Conservation (phyloP, 176 grass and related monocot genomes). For the Otatea glauca region DNA sequence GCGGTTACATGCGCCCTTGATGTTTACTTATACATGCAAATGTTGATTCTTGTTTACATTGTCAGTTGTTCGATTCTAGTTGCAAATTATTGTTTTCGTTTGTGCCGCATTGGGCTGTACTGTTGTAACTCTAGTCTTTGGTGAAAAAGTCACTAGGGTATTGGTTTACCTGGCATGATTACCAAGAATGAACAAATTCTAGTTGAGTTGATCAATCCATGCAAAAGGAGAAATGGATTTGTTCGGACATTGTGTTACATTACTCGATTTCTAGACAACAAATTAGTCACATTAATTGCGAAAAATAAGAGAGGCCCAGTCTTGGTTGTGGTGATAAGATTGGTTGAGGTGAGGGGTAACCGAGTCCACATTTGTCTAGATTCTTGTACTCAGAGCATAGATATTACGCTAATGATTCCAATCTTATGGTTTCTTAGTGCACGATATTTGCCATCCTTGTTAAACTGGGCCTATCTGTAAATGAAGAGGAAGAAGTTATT, state of each 20-base stretch:
- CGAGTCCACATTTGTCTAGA: neutral
- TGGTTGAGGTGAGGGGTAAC: neutral
- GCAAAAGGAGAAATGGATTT: neutral
- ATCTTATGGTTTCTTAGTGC: neutral
- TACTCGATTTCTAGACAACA: neutral
- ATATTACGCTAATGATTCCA: neutral
- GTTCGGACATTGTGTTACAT: neutral
- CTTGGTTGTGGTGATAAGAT: neutral
- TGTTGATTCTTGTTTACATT: neutral
- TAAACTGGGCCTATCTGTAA: neutral
- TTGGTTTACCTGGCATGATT: slow-evolving; percentile 29
- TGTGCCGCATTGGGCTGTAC: neutral
- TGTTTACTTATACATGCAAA: neutral
- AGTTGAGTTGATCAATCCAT: neutral
- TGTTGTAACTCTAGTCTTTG: neutral
- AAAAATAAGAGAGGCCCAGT: neutral
- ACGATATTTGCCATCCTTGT: neutral
- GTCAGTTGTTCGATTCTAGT: neutral
- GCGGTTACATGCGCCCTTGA: neutral
- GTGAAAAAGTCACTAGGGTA: slow-evolving; percentile 10
- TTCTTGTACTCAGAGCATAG: neutral
- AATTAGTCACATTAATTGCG: neutral
- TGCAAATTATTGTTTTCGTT: neutral
- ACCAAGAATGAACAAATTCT: neutral
- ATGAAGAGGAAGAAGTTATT: neutral